Conservation (phyloP, 2,329 filamentous ascomycete species). For the Arthrocladium fulminans region DNA sequence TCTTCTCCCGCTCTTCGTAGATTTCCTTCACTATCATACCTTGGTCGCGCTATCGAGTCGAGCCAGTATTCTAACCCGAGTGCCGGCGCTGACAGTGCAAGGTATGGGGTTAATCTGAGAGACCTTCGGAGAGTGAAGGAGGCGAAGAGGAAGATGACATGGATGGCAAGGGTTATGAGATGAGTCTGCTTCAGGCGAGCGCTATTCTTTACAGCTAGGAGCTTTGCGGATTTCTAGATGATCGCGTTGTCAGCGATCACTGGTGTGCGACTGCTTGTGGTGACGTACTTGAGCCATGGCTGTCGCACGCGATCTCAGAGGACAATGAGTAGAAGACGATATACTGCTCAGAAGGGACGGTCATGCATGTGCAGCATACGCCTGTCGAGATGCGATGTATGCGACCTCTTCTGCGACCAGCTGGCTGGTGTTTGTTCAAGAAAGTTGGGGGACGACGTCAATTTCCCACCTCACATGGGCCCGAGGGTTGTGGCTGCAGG, state of each 20-base stretch:
- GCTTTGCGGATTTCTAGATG: conserved; percentile 42
- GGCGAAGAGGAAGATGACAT: conserved; percentile 64
- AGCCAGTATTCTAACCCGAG: conserved; percentile 76
- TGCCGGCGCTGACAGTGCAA: conserved; percentile 63
- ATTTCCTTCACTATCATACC: conserved; percentile 53
- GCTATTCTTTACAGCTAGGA: conserved; percentile 68
- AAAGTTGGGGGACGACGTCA: too few species aligned
- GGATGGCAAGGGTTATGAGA: conserved; percentile 61
- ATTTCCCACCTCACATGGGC: conserved; percentile 10
- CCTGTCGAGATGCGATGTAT: background rate
- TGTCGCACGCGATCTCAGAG: background rate
- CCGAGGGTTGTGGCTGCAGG: background rate
- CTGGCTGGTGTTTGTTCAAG: background rate
- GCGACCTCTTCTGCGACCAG: background rate
- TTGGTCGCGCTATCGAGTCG: conserved; percentile 74
- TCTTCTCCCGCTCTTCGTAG: conserved; percentile 77
- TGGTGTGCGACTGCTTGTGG: background rate
- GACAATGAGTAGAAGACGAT: background rate
- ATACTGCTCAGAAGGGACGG: background rate
- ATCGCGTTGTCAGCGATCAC: conserved; percentile 7
- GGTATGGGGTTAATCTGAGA: conserved; percentile 57
- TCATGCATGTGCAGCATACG: background rate
- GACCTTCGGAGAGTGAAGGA: conserved; percentile 57
- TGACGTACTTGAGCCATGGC: conserved; percentile 21
- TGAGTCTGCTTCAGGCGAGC: conserved; percentile 73